These are phyloP conservation scores for Mikania micrantha DNA, from an alignment of 129 eudicot species.

Conservation along the genomic window DNA sequence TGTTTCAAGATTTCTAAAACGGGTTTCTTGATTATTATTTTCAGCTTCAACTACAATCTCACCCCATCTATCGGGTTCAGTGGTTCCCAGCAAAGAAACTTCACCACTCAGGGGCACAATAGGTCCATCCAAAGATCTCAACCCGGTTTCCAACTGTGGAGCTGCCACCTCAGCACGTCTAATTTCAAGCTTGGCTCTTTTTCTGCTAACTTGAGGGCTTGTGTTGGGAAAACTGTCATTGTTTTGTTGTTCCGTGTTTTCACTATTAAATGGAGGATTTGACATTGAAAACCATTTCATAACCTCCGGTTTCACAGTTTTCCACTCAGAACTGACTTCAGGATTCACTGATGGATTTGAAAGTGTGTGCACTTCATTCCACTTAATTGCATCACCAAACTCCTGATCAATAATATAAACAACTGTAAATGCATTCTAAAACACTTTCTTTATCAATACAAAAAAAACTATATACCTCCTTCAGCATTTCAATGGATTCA, in stretches of 20 bases:
- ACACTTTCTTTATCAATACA: background rate
- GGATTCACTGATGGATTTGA: conserved; percentile 31
- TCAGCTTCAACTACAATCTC: conserved; percentile 59
- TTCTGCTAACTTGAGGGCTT: conserved; percentile 49
- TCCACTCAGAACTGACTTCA: conserved; percentile 61
- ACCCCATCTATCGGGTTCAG: conserved; percentile 51
- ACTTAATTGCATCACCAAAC: conserved; percentile 59
- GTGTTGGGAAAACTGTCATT: conserved; percentile 32
- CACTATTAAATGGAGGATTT: conserved; percentile 34
- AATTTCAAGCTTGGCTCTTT: conserved; percentile 90
- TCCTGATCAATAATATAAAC: conserved; percentile 43
- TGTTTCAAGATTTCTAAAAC: conserved; percentile 29
- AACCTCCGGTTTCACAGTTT: conserved; percentile 68
- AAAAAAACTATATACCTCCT: conserved; percentile 55
- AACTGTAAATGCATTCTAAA: background rate
- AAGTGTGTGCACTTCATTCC: conserved; percentile 63
- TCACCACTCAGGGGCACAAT: conserved; percentile 24
- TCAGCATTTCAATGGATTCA: conserved; percentile 71
- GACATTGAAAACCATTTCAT: conserved; percentile 72
- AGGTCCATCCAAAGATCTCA: conserved; percentile 38
- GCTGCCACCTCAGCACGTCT: conserved; percentile 82
- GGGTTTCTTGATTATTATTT: conserved; percentile 37
- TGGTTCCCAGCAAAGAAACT: conserved; percentile 17
- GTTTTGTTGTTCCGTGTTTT: conserved; percentile 37
- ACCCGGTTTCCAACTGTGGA: conserved; percentile 34